Conservation (phyloP, 2,329 filamentous ascomycete genomes). For the Alternaria sp. region DNA sequence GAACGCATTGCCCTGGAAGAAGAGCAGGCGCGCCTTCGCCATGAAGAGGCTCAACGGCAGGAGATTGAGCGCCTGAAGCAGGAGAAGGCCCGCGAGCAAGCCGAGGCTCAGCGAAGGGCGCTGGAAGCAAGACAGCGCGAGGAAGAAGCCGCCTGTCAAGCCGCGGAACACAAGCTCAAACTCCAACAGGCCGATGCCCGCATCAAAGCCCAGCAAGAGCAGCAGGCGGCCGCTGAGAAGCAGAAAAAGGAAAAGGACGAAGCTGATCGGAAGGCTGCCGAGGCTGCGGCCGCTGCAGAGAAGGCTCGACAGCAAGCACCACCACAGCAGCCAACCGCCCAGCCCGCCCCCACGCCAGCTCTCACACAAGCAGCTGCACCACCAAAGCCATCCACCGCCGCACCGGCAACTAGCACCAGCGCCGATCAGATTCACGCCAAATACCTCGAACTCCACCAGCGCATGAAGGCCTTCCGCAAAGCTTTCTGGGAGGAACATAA, state of each 20-base stretch:
- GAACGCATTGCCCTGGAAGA: slow-evolving; percentile 56
- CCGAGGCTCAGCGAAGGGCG: slow-evolving; percentile 41
- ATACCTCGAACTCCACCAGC: slow-evolving; percentile 45
- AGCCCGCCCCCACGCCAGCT: slow-evolving; percentile 8
- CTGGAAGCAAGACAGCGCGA: slow-evolving; percentile 45
- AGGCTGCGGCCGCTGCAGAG: slow-evolving; percentile 33
- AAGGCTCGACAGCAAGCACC: slow-evolving; percentile 29
- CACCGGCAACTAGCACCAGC: slow-evolving; percentile 20
- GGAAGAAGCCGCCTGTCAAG: slow-evolving; percentile 38
- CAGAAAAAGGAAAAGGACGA: slow-evolving; percentile 39
- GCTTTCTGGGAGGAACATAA: slow-evolving; percentile 36
- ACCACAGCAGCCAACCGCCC: slow-evolving; percentile 14
- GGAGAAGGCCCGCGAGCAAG: slow-evolving; percentile 52
- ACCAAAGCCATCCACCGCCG: slow-evolving; percentile 5
- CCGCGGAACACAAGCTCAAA: slow-evolving; percentile 33
- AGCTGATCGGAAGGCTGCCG: slow-evolving; percentile 37
- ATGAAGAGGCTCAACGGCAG: slow-evolving; percentile 45
- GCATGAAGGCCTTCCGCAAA: slow-evolving; percentile 47
- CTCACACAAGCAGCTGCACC: slow-evolving; percentile 4
- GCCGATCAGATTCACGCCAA: slow-evolving; percentile 41
- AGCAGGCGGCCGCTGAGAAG: slow-evolving; percentile 36
- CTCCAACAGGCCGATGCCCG: slow-evolving; percentile 41
- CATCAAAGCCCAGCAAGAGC: slow-evolving; percentile 38
- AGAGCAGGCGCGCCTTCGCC: slow-evolving; percentile 40
- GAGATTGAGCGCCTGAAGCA: slow-evolving; percentile 51